Base-by-base conservation (phyloP, 169 alveolate genomes). In the Plasmodium relictum region DNA sequence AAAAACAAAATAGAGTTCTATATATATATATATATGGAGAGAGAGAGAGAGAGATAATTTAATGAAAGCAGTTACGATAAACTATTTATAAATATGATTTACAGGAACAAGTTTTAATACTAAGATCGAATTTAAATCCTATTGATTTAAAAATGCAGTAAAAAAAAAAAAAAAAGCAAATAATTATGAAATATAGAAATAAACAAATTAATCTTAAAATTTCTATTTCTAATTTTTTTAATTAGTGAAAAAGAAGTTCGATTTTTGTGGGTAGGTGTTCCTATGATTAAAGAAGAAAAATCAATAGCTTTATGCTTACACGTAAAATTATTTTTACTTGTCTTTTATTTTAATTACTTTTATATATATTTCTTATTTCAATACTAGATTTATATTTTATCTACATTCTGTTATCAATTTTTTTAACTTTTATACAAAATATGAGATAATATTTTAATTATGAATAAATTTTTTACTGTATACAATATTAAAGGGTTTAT, bases 211-310 rank as follows among this genome's bases (percentile, higher is more conserved):
- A 18, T 6, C 66, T 56, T 56, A 14, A 4, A 14, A 56, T 56
- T 9, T 16, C 2, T 18, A 1, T 56, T 56, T 56, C 26, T 22
- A 37, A 9, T 7, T 8, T 58, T 52, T 56, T 45, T 42, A 54
- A 24, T 44, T 14, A 80, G 90, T 61, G 90, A 80, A 54, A 66
- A 80, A 14, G 85, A 80, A 59, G 90, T 80, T 69, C 90, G 90
- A 42, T 80, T 80, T 26, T 45, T 80, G 45, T 80, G 90, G 90
- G 90, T 80, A 20, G 90, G 73, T 3, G 52, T 72, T 1, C 90
- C 90, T 7, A 80, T 80, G 90, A 26, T 70, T 37, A 80, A 80
- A 72, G 73, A 58, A 3, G 90, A 68, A 9, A 41, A 24, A 39
- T n/a, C 90, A 5, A 37, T 69, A 20, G 58, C 70, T 54, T 62